Percentiles rank a stretch among this genome's conserved stretches.
phyloP scores from a whole-genome alignment of 2,329 filamentous ascomycete genomes.

The Cladosporium phlei region DNA sequence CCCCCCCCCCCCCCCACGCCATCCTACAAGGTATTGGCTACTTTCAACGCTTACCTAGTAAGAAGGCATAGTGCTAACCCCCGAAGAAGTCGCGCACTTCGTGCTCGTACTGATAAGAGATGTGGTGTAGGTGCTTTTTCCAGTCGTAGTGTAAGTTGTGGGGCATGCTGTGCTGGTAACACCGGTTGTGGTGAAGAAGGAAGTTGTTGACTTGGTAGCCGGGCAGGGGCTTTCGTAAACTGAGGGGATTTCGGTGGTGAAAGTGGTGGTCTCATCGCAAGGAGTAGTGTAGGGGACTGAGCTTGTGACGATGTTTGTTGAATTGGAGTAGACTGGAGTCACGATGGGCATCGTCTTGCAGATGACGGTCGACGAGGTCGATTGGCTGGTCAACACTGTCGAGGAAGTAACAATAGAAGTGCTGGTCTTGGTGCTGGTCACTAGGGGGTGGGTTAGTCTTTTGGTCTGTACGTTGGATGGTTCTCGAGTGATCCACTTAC shows the following conservation, averaged over 20 bases:
- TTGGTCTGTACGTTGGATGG: too few species aligned
- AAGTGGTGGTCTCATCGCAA: conserved; percentile 9
- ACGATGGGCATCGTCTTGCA: conserved; percentile 10
- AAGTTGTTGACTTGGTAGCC: conserved; percentile 4
- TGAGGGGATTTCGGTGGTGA: background rate
- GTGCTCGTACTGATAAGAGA: conserved; percentile 8
- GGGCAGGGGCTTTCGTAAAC: conserved; percentile 9
- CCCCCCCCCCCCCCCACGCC: too few species aligned
- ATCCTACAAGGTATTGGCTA: too few species aligned
- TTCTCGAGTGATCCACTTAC: background rate
- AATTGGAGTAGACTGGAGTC: background rate
- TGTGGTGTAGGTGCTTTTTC: conserved; percentile 6
- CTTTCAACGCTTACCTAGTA: background rate
- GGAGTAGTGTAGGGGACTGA: conserved; percentile 8
- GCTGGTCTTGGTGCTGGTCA: conserved; percentile 9
- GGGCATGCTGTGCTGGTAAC: conserved; percentile 8
- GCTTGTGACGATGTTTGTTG: background rate
- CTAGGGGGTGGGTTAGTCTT: background rate
- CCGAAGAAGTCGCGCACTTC: conserved; percentile 6
- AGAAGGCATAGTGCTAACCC: background rate
- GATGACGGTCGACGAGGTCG: background rate
- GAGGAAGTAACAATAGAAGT: conserved; percentile 1
- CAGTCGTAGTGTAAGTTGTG: conserved; percentile 5
- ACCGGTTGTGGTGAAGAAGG: conserved; percentile 1
- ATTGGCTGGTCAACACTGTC: background rate